Base-by-base conservation (phyloP, 441 rosid species). In the Populus hybrid region DNA sequence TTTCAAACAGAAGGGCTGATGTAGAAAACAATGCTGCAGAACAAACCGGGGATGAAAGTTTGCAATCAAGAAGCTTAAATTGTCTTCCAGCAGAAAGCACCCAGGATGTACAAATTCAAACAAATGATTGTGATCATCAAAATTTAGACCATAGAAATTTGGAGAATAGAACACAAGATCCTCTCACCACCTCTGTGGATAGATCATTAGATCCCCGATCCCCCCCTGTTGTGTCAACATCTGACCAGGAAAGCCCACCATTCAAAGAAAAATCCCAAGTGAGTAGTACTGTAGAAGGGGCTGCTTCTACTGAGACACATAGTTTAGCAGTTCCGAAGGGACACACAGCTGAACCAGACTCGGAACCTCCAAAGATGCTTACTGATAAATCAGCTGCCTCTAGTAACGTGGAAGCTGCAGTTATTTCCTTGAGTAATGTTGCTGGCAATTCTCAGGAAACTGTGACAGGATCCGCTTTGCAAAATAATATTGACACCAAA, bases 11-110 rank as follows among this genome's bases (percentile, higher is more conserved):
- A 80, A 79, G 81, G 74, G 68, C 75, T 74, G 68, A 76, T 71
- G 88, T 70, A 56, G 85, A 89, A 68, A 84, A 77, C 82, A 71
- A 64, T 84, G 80, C 64, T 78, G 85, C 71, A 50, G 90, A 85
- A 68, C 82, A 82, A 75, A 53, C 81, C 64, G 79, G 71, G 78
- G 85, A 74, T 75, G 86, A 78, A 75, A 77, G 50, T 71, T 68
- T 83, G 82, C 82, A 78, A 67, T 83, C 80, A 63, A 82, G 76
- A 67, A 71, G 73, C 79, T 78, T 88, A 40, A 89, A 80, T 82
- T 81, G 70, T 82, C 80, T 73, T 74, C 89, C 76, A 72, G 68
- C 82, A 73, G 89, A 81, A 73, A 80, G 80, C 28, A 75, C 64
- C 76, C 88, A 83, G 81, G 86, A 82, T 84, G 78, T 77, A 73